These are phyloP conservation scores for Moesziomyces parantarcticus DNA, from an alignment of 1,284 basidiomycete genomes.

Conservation along the genomic window DNA sequence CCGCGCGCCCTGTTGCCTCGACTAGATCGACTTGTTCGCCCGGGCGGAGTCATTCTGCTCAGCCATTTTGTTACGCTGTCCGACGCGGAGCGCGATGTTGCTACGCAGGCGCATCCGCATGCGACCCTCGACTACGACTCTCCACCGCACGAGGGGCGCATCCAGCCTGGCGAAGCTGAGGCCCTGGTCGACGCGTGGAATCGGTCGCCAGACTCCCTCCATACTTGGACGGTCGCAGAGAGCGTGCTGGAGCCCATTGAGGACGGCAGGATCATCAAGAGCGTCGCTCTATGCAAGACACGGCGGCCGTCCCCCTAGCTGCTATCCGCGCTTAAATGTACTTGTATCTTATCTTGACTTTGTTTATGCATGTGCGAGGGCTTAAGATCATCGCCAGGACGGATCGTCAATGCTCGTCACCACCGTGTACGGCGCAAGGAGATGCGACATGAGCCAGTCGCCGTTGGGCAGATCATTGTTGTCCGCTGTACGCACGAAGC, in stretches of 20 bases:
- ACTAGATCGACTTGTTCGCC: slow-evolving; percentile 12
- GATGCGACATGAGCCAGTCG: slow-evolving; percentile 59
- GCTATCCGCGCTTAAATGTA: background rate
- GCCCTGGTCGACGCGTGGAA: slow-evolving; percentile 22
- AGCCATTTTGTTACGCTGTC: slow-evolving; percentile 42
- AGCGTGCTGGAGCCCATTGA: slow-evolving; percentile 35
- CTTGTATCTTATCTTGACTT: background rate
- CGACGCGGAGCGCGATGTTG: slow-evolving; percentile 7
- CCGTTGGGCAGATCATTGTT: slow-evolving; percentile 66
- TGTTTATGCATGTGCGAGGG: background rate
- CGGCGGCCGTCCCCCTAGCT: background rate
- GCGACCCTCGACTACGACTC: slow-evolving; percentile 31
- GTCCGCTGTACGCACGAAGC: slow-evolving; percentile 35
- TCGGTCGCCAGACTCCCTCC: background rate
- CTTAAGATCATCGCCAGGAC: slow-evolving; percentile 16
- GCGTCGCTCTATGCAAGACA: slow-evolving; percentile 21
- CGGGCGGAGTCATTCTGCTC: slow-evolving; percentile 27
- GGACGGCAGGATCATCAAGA: slow-evolving; percentile 34
- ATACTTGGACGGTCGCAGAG: slow-evolving; percentile 21
- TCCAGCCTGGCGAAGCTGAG: slow-evolving; percentile 36
- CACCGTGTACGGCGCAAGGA: slow-evolving; percentile 47
- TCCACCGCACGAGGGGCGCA: slow-evolving; percentile 28
- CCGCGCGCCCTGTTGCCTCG: slow-evolving; percentile 27
- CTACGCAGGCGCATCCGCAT: background rate
- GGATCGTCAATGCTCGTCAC: slow-evolving; percentile 43